These are phyloP conservation scores for Arctium minus DNA, from an alignment of 129 eudicot genomes.

Conservation along the genomic window DNA sequence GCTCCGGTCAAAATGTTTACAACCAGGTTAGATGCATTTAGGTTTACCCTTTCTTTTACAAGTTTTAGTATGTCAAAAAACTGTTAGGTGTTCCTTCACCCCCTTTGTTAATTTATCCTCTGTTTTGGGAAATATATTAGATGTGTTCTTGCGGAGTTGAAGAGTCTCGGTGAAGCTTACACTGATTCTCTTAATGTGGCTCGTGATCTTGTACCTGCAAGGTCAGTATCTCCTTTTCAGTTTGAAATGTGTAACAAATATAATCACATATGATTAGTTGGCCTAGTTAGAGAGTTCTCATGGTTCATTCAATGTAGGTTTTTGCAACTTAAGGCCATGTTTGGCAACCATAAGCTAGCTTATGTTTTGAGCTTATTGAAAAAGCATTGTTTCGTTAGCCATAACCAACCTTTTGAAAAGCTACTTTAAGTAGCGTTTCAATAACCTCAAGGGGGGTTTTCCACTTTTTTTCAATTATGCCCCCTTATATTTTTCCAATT, in stretches of 20 bases:
- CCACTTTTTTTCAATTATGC: no score
- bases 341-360: no score
- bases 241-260: not conserved
- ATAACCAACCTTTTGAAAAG: no score
- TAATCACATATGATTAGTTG: not conserved
- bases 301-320: not conserved
- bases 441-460: no score
- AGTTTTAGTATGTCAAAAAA: not conserved
- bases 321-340: not conserved
- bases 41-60: not conserved
- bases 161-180: conserved; percentile 56
- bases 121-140: conserved; percentile 28
- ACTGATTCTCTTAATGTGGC: conserved; percentile 57
- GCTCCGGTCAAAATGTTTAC: conserved; percentile 73
- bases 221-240: conserved; percentile 39
- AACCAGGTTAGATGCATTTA: conserved; percentile 48
- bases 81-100: not conserved
- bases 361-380: no score
- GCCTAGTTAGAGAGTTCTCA: not conserved
- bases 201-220: conserved; percentile 54
- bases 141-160: conserved; percentile 80
- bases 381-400: no score
- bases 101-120: not conserved
- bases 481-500: no score
- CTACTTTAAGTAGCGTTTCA: no score